These are phyloP conservation scores for Pythium apleroticum DNA, from an alignment of 352 stramenopile species.

Conservation along the genomic window DNA sequence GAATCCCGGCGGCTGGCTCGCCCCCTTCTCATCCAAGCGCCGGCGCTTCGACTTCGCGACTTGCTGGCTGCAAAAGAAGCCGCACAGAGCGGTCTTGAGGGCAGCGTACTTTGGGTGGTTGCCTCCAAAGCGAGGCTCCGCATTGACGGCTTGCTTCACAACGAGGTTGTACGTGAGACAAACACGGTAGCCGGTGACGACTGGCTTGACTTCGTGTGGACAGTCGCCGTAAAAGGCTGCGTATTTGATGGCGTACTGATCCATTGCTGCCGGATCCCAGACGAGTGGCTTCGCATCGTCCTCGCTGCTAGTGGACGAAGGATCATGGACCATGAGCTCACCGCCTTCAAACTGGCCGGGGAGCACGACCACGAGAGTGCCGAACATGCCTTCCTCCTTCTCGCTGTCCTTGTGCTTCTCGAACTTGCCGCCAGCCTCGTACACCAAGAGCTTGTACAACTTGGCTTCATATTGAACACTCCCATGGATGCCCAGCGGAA, in stretches of 20 bases:
- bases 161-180: constrained; percentile 28
- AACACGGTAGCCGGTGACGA: constrained; percentile 19
- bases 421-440: constrained; percentile 44
- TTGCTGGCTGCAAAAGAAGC: constrained; percentile 10
- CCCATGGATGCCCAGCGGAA: constrained; percentile 17
- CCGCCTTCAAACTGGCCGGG: constrained; percentile 27
- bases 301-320: neutral
- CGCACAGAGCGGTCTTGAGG: constrained; percentile 10
- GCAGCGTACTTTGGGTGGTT: constrained; percentile 6
- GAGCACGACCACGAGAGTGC: constrained; percentile 43
- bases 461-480: constrained; percentile 12
- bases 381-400: constrained; percentile 52
- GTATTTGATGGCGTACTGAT: constrained; percentile 21
- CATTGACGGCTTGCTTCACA: neutral
- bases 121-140: neutral
- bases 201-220: constrained; percentile 18
- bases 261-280: constrained; percentile 10
- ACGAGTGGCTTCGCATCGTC: neutral
- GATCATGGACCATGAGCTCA: constrained; percentile 20
- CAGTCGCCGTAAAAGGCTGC: constrained; percentile 27
- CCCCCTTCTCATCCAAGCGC: neutral
- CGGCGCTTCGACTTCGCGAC: constrained; percentile 5
- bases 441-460: constrained; percentile 47
- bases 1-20: neutral
- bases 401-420: constrained; percentile 46